A percentile compares a stretch with the other conserved stretches of the same genome.
phyloP scores from a whole-genome alignment of 331 rosid genomes.

The Ulmus americana region DNA sequence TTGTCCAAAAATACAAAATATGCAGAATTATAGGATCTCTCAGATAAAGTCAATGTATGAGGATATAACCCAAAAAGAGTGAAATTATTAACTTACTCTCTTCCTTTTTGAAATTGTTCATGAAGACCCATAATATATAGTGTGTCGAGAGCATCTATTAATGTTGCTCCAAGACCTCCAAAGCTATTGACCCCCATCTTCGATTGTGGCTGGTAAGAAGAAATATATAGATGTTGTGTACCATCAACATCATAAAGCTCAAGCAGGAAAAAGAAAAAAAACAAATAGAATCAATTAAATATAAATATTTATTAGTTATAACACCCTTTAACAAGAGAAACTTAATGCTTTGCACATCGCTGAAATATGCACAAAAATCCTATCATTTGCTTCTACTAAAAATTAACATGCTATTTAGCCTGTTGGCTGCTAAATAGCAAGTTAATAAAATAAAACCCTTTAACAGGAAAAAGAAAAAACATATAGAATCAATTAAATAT shows the following conservation, averaged over 20 bases:
- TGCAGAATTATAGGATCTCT: background rate
- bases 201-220: conserved; percentile 72
- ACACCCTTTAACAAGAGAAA: background rate
- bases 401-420: no score
- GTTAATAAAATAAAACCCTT: no score
- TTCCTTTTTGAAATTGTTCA: conserved; percentile 79
- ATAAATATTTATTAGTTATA: background rate
- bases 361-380: background rate
- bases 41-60: background rate
- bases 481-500: background rate
- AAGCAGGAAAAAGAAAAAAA: background rate
- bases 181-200: conserved; percentile 90
- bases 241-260: background rate
- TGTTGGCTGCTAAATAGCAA: no score
- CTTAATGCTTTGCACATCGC: background rate
- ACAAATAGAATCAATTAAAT: background rate
- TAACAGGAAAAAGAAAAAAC: background rate
- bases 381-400: no score
- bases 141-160: conserved; percentile 91
- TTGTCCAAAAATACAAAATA: background rate
- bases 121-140: conserved; percentile 90
- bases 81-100: conserved; percentile 55
- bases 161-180: conserved; percentile 99
- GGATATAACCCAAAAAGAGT: conserved; percentile 6
- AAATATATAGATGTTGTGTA: conserved; percentile 26